These are phyloP conservation scores for Puccinia hordei DNA, from an alignment of 1,284 basidiomycete species.

Conservation along the genomic window DNA sequence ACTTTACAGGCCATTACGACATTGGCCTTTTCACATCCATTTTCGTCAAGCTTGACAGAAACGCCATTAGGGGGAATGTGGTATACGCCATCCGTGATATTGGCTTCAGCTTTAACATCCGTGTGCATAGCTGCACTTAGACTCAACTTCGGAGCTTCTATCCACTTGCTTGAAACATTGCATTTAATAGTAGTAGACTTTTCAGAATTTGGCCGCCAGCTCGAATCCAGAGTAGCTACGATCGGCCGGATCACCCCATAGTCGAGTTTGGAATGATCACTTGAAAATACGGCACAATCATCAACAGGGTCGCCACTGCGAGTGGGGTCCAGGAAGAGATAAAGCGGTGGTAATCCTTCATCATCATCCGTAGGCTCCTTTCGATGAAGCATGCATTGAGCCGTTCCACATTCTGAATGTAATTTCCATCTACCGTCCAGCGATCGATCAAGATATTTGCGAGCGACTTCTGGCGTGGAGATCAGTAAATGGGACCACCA, in stretches of 20 bases:
- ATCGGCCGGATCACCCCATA: slow-evolving; percentile 77
- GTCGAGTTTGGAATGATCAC: slow-evolving; percentile 73
- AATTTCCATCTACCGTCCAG: slow-evolving; percentile 78
- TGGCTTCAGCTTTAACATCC: slow-evolving; percentile 63
- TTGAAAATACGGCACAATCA: slow-evolving; percentile 81
- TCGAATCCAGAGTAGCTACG: slow-evolving; percentile 69
- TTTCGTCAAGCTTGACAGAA: slow-evolving; percentile 65
- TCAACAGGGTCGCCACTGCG: slow-evolving; percentile 71
- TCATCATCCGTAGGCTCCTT: slow-evolving; percentile 64
- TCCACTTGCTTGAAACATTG: slow-evolving; percentile 70
- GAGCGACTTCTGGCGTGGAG: slow-evolving; percentile 64
- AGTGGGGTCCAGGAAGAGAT: slow-evolving; percentile 80
- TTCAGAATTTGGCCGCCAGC: slow-evolving; percentile 73
- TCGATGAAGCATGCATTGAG: slow-evolving; percentile 81
- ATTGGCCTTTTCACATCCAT: slow-evolving; percentile 72
- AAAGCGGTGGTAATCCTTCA: slow-evolving; percentile 67
- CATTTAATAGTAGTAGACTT: slow-evolving; percentile 65
- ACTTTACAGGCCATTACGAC: slow-evolving; percentile 77
- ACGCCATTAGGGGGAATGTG: slow-evolving; percentile 67
- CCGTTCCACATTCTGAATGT: slow-evolving; percentile 83
- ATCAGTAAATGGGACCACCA: slow-evolving; percentile 69
- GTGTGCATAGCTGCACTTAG: slow-evolving; percentile 64
- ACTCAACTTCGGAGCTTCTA: slow-evolving; percentile 61
- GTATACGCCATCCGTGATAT: slow-evolving; percentile 67
- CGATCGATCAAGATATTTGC: slow-evolving; percentile 71